These are phyloP conservation scores for Podaxis mareebaensis DNA, from an alignment of 768 basidiomycete genomes.

Conservation along the genomic window DNA sequence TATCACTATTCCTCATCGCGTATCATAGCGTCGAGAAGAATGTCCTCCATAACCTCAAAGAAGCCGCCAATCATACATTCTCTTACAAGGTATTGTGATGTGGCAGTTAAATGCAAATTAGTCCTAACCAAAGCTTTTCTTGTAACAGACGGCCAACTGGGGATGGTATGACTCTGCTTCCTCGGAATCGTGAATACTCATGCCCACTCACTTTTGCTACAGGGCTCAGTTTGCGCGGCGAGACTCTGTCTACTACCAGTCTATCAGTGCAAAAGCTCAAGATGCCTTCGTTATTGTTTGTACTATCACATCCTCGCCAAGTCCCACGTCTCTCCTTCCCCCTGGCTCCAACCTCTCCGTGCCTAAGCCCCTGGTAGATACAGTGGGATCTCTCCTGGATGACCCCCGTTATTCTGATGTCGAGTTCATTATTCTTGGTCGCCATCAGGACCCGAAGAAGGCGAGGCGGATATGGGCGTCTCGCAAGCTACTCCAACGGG, in stretches of 20 bases:
- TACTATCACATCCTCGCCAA: constrained; percentile 70
- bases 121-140: not conserved
- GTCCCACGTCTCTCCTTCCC: constrained; percentile 46
- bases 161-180: constrained; percentile 59
- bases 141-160: constrained; percentile 80
- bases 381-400: constrained; percentile 74
- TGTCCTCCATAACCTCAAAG: constrained; percentile 62
- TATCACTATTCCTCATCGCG: not conserved
- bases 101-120: not conserved
- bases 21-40: constrained; percentile 41
- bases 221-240: constrained; percentile 82
- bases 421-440: constrained; percentile 68
- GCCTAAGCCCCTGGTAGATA: constrained; percentile 65
- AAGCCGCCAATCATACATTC: constrained; percentile 82
- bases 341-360: constrained; percentile 51
- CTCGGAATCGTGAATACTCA: not conserved
- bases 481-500: constrained; percentile 62
- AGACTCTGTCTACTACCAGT: constrained; percentile 67
- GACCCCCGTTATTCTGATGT: constrained; percentile 87
- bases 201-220: not conserved
- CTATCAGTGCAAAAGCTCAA: constrained; percentile 46
- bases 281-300: constrained; percentile 80
- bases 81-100: constrained; percentile 51
- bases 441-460: constrained; percentile 35
- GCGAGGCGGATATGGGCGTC: constrained; percentile 65